Base-by-base conservation (phyloP, 2,329 filamentous ascomycete species). In the Aspergillus aculeatus region DNA sequence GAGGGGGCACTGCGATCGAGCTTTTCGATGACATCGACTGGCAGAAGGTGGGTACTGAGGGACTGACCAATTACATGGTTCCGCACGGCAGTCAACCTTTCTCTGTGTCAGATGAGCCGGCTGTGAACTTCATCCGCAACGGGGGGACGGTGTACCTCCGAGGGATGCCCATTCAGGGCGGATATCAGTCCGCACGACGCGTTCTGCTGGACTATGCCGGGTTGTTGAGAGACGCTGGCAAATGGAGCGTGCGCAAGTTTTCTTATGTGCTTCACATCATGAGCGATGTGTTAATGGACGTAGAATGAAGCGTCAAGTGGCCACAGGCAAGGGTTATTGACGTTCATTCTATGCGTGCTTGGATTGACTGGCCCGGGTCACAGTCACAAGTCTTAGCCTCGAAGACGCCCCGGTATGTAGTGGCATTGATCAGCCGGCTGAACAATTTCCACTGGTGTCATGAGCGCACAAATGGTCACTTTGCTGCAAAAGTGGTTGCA, bases 191-290 rank as follows among this genome's bases (percentile, higher is more conserved):
- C 48, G 81, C 82, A n/a, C 73, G 81, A 35, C 72, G 81, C 19
- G 81, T 82, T 12, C 63, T 84, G 29, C 70, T 83, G 16, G 81
- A 83, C 64, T 84, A 81, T 66, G 81, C 81, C 3, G 77, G 80
- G 47, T 70, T 84, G 14, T 76, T 84, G 68, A 82, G 83, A 58
- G 82, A 82, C 47, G 79, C 82, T 54, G 81, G 80, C 14, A 77
- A 80, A 38, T 82, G 82, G 80, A 81, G 79, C 62, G 77, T 79
- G 48, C 73, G 78, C 57, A 81, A 81, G 2, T 81, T 82, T 63
- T 80, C 77, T 3, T 78, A 82, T 63, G 81, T 84, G 54, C 67
- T 84, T 52, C 80, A 82, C 63, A 83, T 83, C 29, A 83, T 84
- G 82, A 83, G 81, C 65, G 82, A 84, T 71, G 73, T 75, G 10